Evolutionary conservation across 345 rosid species (phyloP).

Genomic region (Bruguiera gymnorhiza): DNA sequence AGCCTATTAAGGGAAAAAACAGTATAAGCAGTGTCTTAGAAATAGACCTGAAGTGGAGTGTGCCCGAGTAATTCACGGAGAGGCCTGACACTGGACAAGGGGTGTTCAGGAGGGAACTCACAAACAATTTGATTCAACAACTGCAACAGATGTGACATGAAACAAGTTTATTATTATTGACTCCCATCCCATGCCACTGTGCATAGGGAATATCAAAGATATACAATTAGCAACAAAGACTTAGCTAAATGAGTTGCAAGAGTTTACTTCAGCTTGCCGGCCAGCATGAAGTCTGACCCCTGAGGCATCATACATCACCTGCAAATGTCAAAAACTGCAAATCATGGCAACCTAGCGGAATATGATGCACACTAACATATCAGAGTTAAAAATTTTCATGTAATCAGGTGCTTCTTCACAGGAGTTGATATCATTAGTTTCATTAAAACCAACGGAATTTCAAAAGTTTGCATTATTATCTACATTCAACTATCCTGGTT

Average conservation of each 20-base stretch:
- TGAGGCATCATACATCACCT: slow-evolving; percentile 75
- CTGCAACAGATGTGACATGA: slow-evolving; percentile 29
- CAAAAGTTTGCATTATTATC: too few species aligned
- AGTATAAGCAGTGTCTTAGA: not conserved
- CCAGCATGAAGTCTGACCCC: slow-evolving; percentile 75
- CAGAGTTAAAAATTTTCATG: too few species aligned
- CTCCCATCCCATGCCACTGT: not conserved
- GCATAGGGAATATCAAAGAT: not conserved
- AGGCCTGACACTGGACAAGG: slow-evolving; percentile 52
- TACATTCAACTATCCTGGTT: too few species aligned
- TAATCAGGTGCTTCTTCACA: too few species aligned
- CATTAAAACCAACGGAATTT: too few species aligned
- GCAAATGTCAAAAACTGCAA: slow-evolving; percentile 14
- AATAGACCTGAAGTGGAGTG: slow-evolving; percentile 59
- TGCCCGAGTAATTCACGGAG: slow-evolving; percentile 64
- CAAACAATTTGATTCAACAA: slow-evolving; percentile 64
- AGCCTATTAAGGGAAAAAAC: too few species aligned
- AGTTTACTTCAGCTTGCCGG: slow-evolving; percentile 37
- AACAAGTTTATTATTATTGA: too few species aligned
- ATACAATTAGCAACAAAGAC: not conserved
- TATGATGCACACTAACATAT: too few species aligned
- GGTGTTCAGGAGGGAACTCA: slow-evolving; percentile 66
- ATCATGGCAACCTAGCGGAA: too few species aligned
- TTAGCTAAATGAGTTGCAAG: not conserved
- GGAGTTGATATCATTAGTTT: too few species aligned